A percentile compares a stretch with the other conserved stretches of the same genome.
phyloP scores from a whole-genome alignment of 495 filamentous ascomycete species.

The Aspergillus saccharolyticus region DNA sequence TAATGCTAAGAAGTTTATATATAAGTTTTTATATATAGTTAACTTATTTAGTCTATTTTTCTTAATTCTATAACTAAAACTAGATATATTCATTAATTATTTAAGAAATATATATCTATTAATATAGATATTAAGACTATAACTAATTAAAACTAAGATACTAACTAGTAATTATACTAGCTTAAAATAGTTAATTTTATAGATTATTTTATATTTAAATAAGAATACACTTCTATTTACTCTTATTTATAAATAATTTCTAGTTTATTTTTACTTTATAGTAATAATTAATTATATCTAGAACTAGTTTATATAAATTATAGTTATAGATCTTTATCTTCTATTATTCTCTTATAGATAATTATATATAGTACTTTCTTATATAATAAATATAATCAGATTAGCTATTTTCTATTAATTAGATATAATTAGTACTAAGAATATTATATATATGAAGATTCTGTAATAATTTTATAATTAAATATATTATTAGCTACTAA shows the following conservation, averaged over 20 bases:
- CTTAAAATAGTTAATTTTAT: too few relatives aligned
- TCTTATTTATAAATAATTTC: constrained; percentile 1
- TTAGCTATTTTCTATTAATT: too few relatives aligned
- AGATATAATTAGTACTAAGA: too few relatives aligned
- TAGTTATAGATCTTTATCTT: too few relatives aligned
- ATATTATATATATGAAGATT: neutral
- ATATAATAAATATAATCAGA: too few relatives aligned
- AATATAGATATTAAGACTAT: too few relatives aligned
- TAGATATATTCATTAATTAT: neutral
- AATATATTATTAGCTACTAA: neutral
- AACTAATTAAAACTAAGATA: too few relatives aligned
- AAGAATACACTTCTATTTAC: neutral
- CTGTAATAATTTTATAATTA: neutral
- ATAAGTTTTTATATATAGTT: neutral
- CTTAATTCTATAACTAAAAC: neutral
- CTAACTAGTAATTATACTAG: too few relatives aligned
- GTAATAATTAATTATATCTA: constrained; percentile 1
- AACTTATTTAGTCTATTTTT: neutral
- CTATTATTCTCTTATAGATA: neutral
- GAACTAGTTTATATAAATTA: too few relatives aligned
- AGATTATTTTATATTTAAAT: too few relatives aligned
- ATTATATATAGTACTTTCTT: neutral
- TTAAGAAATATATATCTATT: constrained; percentile 6
- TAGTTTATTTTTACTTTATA: neutral
- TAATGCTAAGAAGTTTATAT: neutral